Percentiles rank a stretch among this genome's conserved stretches.
phyloP scores from a whole-genome alignment of 306 rosid species.

The Acacia crassicarpa region DNA sequence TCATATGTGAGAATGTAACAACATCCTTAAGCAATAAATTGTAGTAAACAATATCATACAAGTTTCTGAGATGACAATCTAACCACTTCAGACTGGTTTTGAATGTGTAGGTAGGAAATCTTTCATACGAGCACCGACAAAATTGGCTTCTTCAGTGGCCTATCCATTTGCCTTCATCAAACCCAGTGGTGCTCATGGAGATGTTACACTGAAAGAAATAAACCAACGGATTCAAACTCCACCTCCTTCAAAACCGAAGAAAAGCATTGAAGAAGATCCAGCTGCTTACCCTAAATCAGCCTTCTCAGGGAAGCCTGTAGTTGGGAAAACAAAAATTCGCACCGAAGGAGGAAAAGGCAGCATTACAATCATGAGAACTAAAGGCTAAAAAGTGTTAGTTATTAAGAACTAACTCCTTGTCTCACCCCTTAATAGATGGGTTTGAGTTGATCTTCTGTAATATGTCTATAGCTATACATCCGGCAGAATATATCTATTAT shows the following conservation, averaged over 20 bases:
- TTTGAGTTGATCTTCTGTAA: constrained; percentile 32
- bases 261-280: constrained; percentile 63
- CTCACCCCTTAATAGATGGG: constrained; percentile 31
- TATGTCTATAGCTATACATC: constrained; percentile 37
- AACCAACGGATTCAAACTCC: constrained; percentile 83
- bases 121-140: constrained; percentile 58
- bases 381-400: constrained; percentile 56
- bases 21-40: constrained; percentile 1
- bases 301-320: constrained; percentile 94
- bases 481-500: too few species aligned
- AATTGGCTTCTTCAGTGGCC: constrained; percentile 77
- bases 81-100: constrained; percentile 29
- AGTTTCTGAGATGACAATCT: constrained; percentile 10
- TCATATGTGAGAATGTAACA: background rate
- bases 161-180: constrained; percentile 90
- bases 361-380: constrained; percentile 96
- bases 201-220: constrained; percentile 88
- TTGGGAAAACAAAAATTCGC: constrained; percentile 84
- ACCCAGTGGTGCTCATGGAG: constrained; percentile 83
- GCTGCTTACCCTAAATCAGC: constrained; percentile 76
- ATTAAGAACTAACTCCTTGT: constrained; percentile 20
- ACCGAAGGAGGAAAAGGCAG: constrained; percentile 96
- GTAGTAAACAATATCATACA: background rate
- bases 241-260: constrained; percentile 59
- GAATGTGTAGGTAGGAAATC: constrained; percentile 73